Base-by-base conservation (phyloP, 2,329 filamentous ascomycete genomes). In the Leptographium radiaticola region DNA sequence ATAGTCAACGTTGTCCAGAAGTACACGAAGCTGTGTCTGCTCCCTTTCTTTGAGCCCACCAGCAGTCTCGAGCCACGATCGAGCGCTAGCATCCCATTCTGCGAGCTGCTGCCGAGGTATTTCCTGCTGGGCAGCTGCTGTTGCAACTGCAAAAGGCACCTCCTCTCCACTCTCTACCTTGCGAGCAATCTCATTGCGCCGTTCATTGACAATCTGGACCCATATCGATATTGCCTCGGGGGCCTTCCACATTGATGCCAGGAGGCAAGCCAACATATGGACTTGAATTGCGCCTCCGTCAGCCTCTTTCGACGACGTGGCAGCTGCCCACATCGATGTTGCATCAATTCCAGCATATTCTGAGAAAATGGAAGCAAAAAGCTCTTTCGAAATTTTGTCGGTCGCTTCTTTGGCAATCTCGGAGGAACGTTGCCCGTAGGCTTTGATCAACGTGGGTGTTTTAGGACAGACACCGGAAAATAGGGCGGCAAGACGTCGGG, bases 401-500 rank as follows among this genome's bases (percentile, higher is more conserved):
- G 16, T 42, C 1, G 55, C 31, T 5, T 31, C 44, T n/a, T 47
- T 51, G n/a, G 59, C 54, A 34, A 70, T 67, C 43, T 68, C 61
- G 0, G 62, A 67, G 0, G 61, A 63, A 6, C 69, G 59, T 1
- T 33, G 54, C 1, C 68, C 68, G 55, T 70, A 71, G 0, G 67
- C 65, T 38, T 57, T 55, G 9, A 68, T 53, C 4, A 73, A 61
- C 1, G 59, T 51, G 0, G 68, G 69, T 0, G 61, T 68, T 0
- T 55, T 5, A 3, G 69, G 69, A 2, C 65, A 51, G 0, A 65
- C 34, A 0, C 57, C 59, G 25, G 67, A 62, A 54, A 75, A 74
- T 0, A 75, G 58, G 0, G 65, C 66, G 1, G 66, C 71, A 0
- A 75, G 64, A 38, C 62, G 65, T 18, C 69, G 57, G 2, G 72